phyloP scores from a whole-genome alignment of 306 rosid species.

The Hippophae gyantsensis region DNA sequence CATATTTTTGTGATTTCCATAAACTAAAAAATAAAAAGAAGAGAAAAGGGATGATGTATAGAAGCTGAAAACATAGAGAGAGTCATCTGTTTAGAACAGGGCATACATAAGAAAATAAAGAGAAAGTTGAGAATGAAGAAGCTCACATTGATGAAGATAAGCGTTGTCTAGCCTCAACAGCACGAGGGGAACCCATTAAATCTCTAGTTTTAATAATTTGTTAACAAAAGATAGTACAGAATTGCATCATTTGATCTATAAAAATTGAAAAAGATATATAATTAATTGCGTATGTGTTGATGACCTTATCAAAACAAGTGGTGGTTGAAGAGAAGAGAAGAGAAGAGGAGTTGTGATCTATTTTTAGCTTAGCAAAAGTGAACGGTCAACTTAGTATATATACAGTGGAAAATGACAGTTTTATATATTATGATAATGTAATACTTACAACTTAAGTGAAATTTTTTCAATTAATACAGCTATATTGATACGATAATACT shows the following conservation, averaged over 20 bases:
- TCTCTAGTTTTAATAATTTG: slow-evolving; percentile 32
- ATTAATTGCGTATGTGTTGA: background rate
- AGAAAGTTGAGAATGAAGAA: background rate
- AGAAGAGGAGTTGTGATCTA: background rate
- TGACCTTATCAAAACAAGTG: too few species aligned
- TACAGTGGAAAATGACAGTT: too few species aligned
- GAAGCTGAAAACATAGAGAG: too few species aligned
- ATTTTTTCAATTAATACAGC: too few species aligned
- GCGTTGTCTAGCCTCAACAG: slow-evolving; percentile 36
- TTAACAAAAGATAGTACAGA: slow-evolving; percentile 24
- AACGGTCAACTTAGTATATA: background rate
- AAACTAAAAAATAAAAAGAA: too few species aligned
- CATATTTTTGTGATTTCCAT: too few species aligned
- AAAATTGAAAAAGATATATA: background rate
- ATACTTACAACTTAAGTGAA: too few species aligned
- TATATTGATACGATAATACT: too few species aligned
- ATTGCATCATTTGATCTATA: slow-evolving; percentile 37
- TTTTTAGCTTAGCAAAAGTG: background rate
- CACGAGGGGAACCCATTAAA: slow-evolving; percentile 58
- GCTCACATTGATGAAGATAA: slow-evolving; percentile 67
- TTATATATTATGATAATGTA: too few species aligned
- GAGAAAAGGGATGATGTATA: too few species aligned
- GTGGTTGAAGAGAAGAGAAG: background rate
- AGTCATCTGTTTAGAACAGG: too few species aligned
- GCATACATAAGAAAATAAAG: too few species aligned